phyloP scores from a whole-genome alignment of 768 basidiomycete species.

The Leccinum disarticulatum region DNA sequence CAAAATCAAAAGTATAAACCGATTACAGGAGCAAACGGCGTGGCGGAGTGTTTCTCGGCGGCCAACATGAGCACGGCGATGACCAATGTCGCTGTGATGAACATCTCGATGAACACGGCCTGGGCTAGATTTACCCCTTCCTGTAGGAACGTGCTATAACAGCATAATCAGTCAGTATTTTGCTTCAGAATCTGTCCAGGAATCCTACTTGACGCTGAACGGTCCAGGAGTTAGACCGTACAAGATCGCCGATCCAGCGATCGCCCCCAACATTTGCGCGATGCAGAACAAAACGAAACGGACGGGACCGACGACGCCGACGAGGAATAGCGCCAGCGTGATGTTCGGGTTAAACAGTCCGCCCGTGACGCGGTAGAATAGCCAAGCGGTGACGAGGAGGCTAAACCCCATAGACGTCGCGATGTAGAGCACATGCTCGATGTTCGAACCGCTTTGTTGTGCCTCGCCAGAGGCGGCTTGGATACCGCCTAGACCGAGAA shows the following conservation, averaged over 20 bases:
- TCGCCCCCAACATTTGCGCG: conserved; percentile 61
- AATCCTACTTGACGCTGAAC: conserved; percentile 50
- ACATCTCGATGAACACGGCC: conserved; percentile 72
- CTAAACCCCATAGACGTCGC: conserved; percentile 61
- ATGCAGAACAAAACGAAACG: conserved; percentile 59
- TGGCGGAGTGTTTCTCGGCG: conserved; percentile 64
- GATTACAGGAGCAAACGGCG: conserved; percentile 65
- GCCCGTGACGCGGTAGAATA: conserved; percentile 64
- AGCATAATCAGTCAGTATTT: conserved; percentile 3
- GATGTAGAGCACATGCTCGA: conserved; percentile 53
- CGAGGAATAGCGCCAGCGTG: conserved; percentile 56
- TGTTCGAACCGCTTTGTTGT: conserved; percentile 29
- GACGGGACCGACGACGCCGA: conserved; percentile 52
- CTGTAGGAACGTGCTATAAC: conserved; percentile 46
- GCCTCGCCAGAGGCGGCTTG: conserved; percentile 51
- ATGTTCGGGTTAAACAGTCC: conserved; percentile 69
- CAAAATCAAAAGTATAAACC: not conserved
- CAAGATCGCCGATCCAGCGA: conserved; percentile 57
- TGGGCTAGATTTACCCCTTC: conserved; percentile 51
- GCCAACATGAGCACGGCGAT: conserved; percentile 72
- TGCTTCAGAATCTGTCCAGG: conserved; percentile 11
- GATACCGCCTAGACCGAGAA: conserved; percentile 64
- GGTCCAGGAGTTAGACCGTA: conserved; percentile 53
- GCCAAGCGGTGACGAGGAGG: conserved; percentile 63
- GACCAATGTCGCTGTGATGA: conserved; percentile 58